Conservation (phyloP, 768 basidiomycete species). For the Lentinula guzmanii region DNA sequence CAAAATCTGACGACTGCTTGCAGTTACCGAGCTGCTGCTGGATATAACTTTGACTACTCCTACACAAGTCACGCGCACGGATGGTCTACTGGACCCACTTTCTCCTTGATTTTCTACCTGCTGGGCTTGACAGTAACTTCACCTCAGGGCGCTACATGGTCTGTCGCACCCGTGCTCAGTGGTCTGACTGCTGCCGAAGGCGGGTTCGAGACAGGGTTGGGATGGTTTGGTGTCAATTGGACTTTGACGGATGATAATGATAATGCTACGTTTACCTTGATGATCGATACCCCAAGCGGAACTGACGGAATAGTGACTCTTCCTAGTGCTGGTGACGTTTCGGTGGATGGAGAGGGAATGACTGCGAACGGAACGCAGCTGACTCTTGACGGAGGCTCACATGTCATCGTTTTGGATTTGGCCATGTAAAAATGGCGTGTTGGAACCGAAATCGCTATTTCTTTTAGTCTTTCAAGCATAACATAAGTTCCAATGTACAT, state of each 20-base stretch:
- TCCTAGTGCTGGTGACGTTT: slow-evolving; percentile 18
- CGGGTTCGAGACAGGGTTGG: slow-evolving; percentile 38
- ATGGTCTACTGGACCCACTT: slow-evolving; percentile 44
- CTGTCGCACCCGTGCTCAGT: slow-evolving; percentile 35
- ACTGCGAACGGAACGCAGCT: background rate
- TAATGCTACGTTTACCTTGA: slow-evolving; percentile 12
- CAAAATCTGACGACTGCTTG: background rate
- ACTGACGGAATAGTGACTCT: slow-evolving; percentile 21
- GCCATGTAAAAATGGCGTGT: background rate
- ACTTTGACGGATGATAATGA: slow-evolving; percentile 4
- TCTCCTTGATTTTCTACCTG: slow-evolving; percentile 40
- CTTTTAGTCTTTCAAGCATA: no score
- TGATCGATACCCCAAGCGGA: slow-evolving; percentile 18
- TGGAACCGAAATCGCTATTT: no score
- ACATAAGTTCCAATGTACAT: no score
- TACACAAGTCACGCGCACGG: slow-evolving; percentile 44
- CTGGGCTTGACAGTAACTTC: slow-evolving; percentile 37
- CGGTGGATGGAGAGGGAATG: slow-evolving; percentile 10
- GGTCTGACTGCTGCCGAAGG: slow-evolving; percentile 36
- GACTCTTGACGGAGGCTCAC: background rate
- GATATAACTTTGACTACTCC: slow-evolving; percentile 40
- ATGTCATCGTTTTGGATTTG: background rate
- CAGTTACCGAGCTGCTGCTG: slow-evolving; percentile 37
- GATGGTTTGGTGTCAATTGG: slow-evolving; percentile 42
- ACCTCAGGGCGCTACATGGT: slow-evolving; percentile 35